Percentiles rank a stretch among this genome's conserved stretches.
These are phyloP conservation scores for Dissophora ornata DNA, from an alignment of 192 early-diverging fungal genomes.

Conservation along the genomic window DNA sequence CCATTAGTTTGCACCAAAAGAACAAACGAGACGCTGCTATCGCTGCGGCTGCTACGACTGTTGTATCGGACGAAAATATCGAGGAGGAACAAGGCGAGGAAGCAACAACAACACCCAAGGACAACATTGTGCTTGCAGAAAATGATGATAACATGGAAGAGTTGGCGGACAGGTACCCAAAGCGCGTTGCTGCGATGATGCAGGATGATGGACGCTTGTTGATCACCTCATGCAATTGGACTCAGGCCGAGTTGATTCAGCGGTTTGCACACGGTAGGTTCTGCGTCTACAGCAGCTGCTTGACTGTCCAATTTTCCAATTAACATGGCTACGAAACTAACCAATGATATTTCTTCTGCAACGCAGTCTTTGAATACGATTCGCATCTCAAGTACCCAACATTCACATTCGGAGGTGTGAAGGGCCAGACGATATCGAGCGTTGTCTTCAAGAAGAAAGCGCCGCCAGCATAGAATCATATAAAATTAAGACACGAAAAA, in stretches of 20 bases:
- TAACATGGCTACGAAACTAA: neutral
- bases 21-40: conserved; percentile 31
- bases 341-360: neutral
- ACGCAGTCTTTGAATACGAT: conserved; percentile 66
- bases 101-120: conserved; percentile 10
- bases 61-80: neutral
- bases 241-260: conserved; percentile 82
- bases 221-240: conserved; percentile 97
- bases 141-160: conserved; percentile 55
- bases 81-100: too few relatives aligned
- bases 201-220: conserved; percentile 75
- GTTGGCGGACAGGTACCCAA: conserved; percentile 60
- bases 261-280: conserved; percentile 66
- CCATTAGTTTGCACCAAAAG: conserved; percentile 76
- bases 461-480: neutral
- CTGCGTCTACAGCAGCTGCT: too few relatives aligned
- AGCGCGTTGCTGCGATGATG: conserved; percentile 71
- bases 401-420: conserved; percentile 89
- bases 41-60: conserved; percentile 8
- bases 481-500: conserved; percentile 15
- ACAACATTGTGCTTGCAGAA: conserved; percentile 40
- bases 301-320: too few relatives aligned
- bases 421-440: conserved; percentile 89
- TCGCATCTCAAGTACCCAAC: conserved; percentile 84
- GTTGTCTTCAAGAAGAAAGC: conserved; percentile 77